A percentile compares a stretch with the other conserved stretches of the same genome.
These are phyloP conservation scores for Venturia aucupariae DNA, from an alignment of 2,329 filamentous ascomycete genomes.

Conservation along the genomic window DNA sequence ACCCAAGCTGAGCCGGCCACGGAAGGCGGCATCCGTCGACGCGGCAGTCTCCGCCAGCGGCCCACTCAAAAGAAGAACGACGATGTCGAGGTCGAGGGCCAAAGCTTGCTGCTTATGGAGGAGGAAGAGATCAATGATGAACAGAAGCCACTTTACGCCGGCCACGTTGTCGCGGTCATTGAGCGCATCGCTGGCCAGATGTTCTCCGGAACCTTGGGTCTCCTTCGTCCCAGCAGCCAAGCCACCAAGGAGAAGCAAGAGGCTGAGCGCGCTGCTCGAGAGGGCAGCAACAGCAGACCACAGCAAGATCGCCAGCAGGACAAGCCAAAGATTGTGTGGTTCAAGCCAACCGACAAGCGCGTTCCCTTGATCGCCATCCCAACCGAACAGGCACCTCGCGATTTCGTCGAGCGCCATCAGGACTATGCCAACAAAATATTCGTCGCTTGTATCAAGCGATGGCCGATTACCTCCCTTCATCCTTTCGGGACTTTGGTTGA, in stretches of 20 bases:
- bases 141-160: conserved; percentile 93
- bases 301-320: conserved; percentile 82
- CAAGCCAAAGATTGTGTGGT: conserved; percentile 99
- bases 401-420: conserved; percentile 98
- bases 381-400: conserved; percentile 91
- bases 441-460: conserved; percentile 97
- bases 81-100: conserved; percentile 95
- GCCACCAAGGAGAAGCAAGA: conserved; percentile 99
- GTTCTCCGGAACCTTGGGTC: conserved; percentile 93
- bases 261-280: conserved; percentile 83
- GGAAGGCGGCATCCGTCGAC: conserved; percentile 83
- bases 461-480: conserved; percentile 98
- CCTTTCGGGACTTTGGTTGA: conserved; percentile 97
- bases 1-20: conserved; percentile 50
- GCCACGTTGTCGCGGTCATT: conserved; percentile 93
- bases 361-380: conserved; percentile 97
- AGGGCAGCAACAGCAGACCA: conserved; percentile 62
- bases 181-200: conserved; percentile 96
- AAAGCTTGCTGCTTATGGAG: conserved; percentile 91
- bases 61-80: conserved; percentile 99
- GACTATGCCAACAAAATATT: conserved; percentile 97
- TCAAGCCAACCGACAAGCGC: conserved; percentile 98
- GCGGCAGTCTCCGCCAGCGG: conserved; percentile 89
- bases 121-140: conserved; percentile 99
- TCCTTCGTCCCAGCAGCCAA: conserved; percentile 92